phyloP scores from a whole-genome alignment of 805 yeast species.

The Candida chilensis region DNA sequence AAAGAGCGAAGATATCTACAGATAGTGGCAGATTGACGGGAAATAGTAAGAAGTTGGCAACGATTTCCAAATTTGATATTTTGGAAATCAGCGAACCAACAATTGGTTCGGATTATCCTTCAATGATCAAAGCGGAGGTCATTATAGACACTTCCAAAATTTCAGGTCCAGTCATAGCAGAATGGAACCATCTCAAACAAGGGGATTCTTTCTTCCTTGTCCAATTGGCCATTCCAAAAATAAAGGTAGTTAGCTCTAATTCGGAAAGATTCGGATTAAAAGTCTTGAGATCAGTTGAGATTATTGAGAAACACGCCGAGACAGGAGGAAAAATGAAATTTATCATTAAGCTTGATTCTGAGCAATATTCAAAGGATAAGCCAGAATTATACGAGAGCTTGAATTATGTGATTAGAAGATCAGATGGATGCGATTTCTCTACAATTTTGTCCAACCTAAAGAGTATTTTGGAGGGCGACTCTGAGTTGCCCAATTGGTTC shows the following conservation, averaged over 20 bases:
- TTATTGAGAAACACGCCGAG: not conserved
- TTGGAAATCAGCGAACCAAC: not conserved
- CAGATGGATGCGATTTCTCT: too few relatives aligned
- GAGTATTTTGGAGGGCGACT: not conserved
- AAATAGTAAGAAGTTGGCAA: not conserved
- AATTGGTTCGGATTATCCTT: not conserved
- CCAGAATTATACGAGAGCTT: not conserved
- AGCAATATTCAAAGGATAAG: not conserved
- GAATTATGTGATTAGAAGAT: not conserved
- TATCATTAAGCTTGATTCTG: not conserved
- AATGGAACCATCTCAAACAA: not conserved
- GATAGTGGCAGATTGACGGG: too few relatives aligned
- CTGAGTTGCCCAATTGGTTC: not conserved
- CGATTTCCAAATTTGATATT: not conserved
- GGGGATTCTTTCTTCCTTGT: not conserved
- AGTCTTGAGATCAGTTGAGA: too few relatives aligned
- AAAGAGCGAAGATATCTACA: not conserved
- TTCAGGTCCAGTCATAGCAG: not conserved
- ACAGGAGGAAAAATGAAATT: not conserved
- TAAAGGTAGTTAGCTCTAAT: too few relatives aligned
- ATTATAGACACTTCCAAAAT: not conserved
- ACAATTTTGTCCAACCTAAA: too few relatives aligned
- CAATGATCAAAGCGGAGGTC: not conserved
- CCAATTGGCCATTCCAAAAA: not conserved
- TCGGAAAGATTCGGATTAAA: too few relatives aligned